Conservation (phyloP, 345 rosid genomes). For the Eucalyptus sideroxylon region DNA sequence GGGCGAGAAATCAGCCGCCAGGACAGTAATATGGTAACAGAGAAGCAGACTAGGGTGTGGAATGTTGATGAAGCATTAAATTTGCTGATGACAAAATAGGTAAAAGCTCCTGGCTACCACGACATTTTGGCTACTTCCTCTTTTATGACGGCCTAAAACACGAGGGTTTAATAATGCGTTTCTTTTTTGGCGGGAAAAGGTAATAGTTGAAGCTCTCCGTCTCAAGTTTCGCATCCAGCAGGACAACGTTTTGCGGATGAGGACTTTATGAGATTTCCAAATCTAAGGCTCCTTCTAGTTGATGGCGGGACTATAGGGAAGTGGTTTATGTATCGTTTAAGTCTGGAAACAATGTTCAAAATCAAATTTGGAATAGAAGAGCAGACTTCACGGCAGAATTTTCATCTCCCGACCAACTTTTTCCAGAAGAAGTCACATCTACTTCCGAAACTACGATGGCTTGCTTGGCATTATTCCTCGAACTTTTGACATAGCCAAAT, state of each 20-base stretch:
- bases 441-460: neutral
- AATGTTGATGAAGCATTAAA: neutral
- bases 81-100: neutral
- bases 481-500: neutral
- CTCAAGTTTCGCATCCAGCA: accelerated
- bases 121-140: neutral
- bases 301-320: neutral
- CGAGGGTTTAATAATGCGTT: neutral
- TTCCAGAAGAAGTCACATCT: neutral
- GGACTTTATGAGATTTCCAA: neutral
- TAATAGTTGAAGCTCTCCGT: neutral
- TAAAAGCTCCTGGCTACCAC: neutral
- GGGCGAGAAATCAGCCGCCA: neutral
- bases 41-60: neutral
- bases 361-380: neutral
- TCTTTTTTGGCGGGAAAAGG: neutral
- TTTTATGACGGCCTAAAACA: neutral
- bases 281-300: neutral
- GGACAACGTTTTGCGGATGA: neutral
- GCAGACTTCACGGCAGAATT: too few relatives aligned
- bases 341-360: neutral
- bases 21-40: neutral
- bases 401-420: neutral
- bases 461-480: neutral
- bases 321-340: neutral